Evolutionary conservation across 495 filamentous ascomycete genomes (phyloP).

Genomic region (Daldinia bambusicola): DNA sequence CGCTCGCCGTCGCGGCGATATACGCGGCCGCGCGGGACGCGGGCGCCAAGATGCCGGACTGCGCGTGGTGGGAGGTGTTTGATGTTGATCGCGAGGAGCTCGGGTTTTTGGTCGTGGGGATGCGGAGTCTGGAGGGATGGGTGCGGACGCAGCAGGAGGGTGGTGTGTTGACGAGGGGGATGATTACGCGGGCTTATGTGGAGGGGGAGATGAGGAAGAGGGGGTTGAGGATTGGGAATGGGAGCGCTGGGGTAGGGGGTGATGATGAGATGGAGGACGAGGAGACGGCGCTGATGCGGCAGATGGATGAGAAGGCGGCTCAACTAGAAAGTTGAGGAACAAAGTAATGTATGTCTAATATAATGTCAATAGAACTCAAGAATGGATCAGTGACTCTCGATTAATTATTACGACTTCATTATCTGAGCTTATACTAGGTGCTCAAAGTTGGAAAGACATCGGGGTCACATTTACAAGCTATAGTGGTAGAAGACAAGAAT

Average conservation of each 20-base stretch:
- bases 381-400: background rate
- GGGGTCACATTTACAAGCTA: background rate
- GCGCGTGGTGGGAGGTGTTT: slow-evolving; percentile 97
- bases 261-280: slow-evolving; percentile 61
- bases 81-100: slow-evolving; percentile 97
- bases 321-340: slow-evolving; percentile 46
- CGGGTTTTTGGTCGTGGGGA: slow-evolving; percentile 88
- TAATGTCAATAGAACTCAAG: background rate
- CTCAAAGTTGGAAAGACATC: background rate
- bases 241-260: slow-evolving; percentile 23
- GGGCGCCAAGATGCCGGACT: slow-evolving; percentile 77
- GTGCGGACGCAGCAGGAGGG: slow-evolving; percentile 58
- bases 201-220: slow-evolving; percentile 57
- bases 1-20: slow-evolving; percentile 85
- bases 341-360: background rate
- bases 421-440: background rate
- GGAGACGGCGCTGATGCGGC: slow-evolving; percentile 69
- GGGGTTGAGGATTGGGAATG: slow-evolving; percentile 51
- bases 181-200: slow-evolving; percentile 56
- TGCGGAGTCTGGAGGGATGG: slow-evolving; percentile 83
- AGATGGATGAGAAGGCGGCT: slow-evolving; percentile 64
- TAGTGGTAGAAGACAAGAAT: background rate
- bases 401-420: background rate
- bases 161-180: slow-evolving; percentile 44
- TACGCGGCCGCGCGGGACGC: slow-evolving; percentile 88